A percentile compares a stretch with the other conserved stretches of the same genome.
Evolutionary conservation across 371 early-diverging fungal species (phyloP).

Genomic region (Blakeslea trispora): DNA sequence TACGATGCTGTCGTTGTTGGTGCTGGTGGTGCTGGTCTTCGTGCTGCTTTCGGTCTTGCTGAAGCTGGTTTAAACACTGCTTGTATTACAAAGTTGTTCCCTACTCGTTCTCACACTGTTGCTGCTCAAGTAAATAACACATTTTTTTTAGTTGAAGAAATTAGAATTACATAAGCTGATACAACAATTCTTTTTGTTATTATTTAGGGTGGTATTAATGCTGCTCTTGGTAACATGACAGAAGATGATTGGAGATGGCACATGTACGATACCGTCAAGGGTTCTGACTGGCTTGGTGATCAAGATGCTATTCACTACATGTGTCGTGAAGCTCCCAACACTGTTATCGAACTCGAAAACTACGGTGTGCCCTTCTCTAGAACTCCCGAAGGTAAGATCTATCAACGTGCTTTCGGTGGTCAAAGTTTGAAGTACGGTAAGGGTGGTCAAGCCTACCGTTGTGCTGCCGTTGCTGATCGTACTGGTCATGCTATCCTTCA

Average conservation of each 20-base stretch:
- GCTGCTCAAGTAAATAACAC: constrained; percentile 94
- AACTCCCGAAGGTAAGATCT: constrained; percentile 96
- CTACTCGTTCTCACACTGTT: constrained; percentile 98
- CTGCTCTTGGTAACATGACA: constrained; percentile 98
- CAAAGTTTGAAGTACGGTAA: constrained; percentile 94
- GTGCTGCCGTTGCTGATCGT: constrained; percentile 97
- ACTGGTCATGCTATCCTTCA: constrained; percentile 98
- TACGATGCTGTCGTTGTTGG: constrained; percentile 98
- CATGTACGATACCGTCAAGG: constrained; percentile 99
- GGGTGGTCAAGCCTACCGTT: constrained; percentile 97
- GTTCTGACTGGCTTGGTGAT: constrained; percentile 97
- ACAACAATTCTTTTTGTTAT: too few species aligned
- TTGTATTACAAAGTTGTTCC: constrained; percentile 98
- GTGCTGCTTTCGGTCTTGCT: constrained; percentile 97
- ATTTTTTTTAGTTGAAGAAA: constrained; percentile 5
- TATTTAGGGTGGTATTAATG: constrained; percentile 94
- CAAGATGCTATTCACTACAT: constrained; percentile 99
- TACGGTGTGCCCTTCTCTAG: constrained; percentile 98
- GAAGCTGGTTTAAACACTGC: constrained; percentile 97
- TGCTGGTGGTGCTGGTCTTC: constrained; percentile 98
- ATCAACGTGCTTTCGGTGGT: constrained; percentile 98
- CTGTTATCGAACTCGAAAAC: constrained; percentile 97
- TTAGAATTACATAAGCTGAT: background rate
- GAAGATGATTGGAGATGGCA: constrained; percentile 99
- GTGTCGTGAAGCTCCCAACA: constrained; percentile 96